Evolutionary conservation across 768 basidiomycete species (phyloP).

Genomic region (Boletus sensibilis): DNA sequence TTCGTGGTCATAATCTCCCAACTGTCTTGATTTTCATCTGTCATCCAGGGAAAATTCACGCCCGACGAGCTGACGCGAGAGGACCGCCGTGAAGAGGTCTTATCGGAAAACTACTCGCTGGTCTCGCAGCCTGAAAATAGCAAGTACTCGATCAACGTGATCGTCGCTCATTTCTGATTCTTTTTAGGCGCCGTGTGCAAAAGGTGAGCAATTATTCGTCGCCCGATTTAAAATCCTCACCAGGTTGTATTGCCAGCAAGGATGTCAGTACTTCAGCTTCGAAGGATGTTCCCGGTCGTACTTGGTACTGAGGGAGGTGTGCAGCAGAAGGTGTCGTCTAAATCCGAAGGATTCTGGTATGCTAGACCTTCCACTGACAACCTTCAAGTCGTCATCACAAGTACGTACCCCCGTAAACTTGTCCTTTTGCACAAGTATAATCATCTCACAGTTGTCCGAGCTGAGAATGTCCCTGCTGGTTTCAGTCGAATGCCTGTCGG

Average conservation of each 20-base stretch:
- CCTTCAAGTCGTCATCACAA: neutral
- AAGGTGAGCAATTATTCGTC: neutral
- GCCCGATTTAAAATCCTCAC: neutral
- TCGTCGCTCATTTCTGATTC: neutral
- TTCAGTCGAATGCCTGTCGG: constrained; percentile 6
- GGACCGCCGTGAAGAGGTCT: too few species aligned
- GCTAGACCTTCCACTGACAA: neutral
- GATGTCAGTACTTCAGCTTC: neutral
- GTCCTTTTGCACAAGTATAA: neutral
- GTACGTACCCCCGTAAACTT: neutral
- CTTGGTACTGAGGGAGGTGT: neutral
- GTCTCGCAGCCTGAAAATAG: neutral
- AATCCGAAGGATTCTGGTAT: neutral
- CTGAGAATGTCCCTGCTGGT: constrained; percentile 3
- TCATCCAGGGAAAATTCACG: too few species aligned
- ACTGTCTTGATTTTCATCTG: too few species aligned
- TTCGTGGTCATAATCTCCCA: too few species aligned
- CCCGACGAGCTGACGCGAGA: too few species aligned
- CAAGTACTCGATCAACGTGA: neutral
- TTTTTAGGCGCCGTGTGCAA: neutral
- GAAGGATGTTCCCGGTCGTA: too few species aligned
- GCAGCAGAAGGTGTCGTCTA: neutral
- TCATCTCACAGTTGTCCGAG: constrained; percentile 5
- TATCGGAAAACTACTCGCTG: neutral
- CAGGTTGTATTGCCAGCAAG: neutral